phyloP scores from a whole-genome alignment of 179 eudicot species.

The Camellia oleifera region DNA sequence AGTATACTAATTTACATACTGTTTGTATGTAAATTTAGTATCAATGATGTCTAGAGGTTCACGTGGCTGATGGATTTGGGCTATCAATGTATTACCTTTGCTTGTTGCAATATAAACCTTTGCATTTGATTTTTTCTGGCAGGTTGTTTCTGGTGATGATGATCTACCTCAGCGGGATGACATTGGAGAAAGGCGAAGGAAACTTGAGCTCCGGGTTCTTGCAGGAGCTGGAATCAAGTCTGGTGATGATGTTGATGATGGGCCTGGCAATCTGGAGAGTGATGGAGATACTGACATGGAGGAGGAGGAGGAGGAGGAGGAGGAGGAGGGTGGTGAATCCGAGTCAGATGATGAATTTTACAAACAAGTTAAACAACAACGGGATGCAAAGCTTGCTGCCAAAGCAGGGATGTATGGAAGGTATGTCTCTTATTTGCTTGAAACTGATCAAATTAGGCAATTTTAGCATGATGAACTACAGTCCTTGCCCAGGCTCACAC shows the following conservation, averaged over 20 bases:
- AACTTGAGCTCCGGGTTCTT: constrained; percentile 81
- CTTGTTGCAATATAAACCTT: neutral
- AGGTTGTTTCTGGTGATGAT: constrained; percentile 89
- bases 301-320: neutral
- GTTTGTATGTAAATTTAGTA: neutral
- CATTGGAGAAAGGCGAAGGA: constrained; percentile 91
- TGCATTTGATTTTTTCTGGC: constrained; percentile 13
- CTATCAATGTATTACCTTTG: neutral
- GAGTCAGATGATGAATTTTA: constrained; percentile 57
- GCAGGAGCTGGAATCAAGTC: constrained; percentile 66
- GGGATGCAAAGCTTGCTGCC: constrained; percentile 57
- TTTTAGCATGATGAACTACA: neutral
- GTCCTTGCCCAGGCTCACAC: neutral
- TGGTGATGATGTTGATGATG: constrained; percentile 43
- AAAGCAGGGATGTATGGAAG: constrained; percentile 63
- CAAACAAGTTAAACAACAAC: constrained; percentile 47
- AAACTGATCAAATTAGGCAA: neutral
- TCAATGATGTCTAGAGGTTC: neutral
- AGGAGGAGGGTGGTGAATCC: constrained; percentile 28
- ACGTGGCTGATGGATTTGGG: neutral
- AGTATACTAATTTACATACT: neutral
- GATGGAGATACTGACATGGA: constrained; percentile 35
- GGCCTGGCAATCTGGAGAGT: constrained; percentile 25
- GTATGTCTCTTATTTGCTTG: constrained; percentile 23
- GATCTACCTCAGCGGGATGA: constrained; percentile 91